Percentiles rank a stretch among this genome's conserved stretches.
Evolutionary conservation across 139 green algal species (phyloP).

Genomic region (Coccomyxa sp.): DNA sequence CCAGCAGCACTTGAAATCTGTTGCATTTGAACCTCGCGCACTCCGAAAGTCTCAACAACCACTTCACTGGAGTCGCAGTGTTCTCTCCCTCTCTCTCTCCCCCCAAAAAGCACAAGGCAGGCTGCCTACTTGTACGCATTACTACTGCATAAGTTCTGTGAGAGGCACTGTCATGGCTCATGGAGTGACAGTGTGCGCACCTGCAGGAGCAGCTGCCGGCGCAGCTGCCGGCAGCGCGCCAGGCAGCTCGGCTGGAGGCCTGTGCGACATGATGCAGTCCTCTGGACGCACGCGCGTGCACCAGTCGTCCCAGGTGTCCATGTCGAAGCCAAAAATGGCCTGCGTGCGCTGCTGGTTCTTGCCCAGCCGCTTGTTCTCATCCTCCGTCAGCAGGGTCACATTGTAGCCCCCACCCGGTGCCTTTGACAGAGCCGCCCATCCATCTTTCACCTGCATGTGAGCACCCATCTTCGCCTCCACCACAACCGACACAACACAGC

Average conservation of each 20-base stretch:
- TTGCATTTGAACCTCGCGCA: no score
- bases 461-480: neutral
- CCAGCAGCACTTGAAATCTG: no score
- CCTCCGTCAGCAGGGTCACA: neutral
- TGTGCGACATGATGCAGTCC: conserved; percentile 36
- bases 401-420: neutral
- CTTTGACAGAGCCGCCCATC: conserved; percentile 2
- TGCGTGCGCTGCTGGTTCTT: conserved; percentile 35
- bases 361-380: conserved; percentile 28
- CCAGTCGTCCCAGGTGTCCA: conserved; percentile 55
- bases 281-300: conserved; percentile 8
- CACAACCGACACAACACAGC: neutral
- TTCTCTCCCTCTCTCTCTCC: no score
- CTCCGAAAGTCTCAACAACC: no score
- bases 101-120: no score
- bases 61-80: no score
- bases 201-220: no score
- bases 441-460: conserved; percentile 8
- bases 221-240: neutral
- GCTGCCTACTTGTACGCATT: no score
- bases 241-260: neutral
- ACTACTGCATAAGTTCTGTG: no score
- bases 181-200: no score
- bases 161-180: no score
- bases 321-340: conserved; percentile 49